Conservation (phyloP, 352 stramenopile genomes). For the Thalassiosira livingstoniorum region DNA sequence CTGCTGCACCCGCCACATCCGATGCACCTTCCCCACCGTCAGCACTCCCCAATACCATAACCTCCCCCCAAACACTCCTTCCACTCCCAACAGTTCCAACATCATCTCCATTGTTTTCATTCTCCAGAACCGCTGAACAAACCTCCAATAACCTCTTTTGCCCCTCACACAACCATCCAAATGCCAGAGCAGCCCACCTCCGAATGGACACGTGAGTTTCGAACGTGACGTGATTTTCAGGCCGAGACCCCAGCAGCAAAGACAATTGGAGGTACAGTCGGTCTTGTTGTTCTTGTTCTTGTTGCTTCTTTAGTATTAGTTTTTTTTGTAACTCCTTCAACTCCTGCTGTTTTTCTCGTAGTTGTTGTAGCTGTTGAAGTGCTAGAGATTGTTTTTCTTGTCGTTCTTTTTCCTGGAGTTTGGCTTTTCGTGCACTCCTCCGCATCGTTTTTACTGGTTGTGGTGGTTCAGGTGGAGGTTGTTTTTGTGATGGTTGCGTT, state of each 20-base stretch:
- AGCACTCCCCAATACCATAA: neutral
- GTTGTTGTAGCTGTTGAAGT: no score
- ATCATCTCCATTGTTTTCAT: constrained; percentile 29
- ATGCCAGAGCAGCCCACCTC: constrained; percentile 64
- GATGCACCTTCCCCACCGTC: neutral
- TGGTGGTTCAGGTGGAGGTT: no score
- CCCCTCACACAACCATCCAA: constrained; percentile 69
- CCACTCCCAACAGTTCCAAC: constrained; percentile 31
- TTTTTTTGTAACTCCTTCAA: no score
- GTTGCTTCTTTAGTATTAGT: no score
- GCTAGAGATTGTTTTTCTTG: no score
- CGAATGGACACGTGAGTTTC: constrained; percentile 65
- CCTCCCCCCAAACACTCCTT: neutral
- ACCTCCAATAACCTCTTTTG: constrained; percentile 58
- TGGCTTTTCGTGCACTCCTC: no score
- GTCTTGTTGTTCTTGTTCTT: no score
- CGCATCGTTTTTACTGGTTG: no score
- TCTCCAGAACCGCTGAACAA: constrained; percentile 47
- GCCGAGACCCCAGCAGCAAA: constrained; percentile 23
- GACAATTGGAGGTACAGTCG: constrained; percentile 37
- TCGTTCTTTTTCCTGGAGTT: no score
- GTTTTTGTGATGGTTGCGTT: no score
- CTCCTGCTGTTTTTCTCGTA: no score
- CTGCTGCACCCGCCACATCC: neutral
- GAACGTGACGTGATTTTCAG: constrained; percentile 56